Evolutionary conservation across 2,329 filamentous ascomycete genomes (phyloP).

Genomic region (Trichoderma breve): DNA sequence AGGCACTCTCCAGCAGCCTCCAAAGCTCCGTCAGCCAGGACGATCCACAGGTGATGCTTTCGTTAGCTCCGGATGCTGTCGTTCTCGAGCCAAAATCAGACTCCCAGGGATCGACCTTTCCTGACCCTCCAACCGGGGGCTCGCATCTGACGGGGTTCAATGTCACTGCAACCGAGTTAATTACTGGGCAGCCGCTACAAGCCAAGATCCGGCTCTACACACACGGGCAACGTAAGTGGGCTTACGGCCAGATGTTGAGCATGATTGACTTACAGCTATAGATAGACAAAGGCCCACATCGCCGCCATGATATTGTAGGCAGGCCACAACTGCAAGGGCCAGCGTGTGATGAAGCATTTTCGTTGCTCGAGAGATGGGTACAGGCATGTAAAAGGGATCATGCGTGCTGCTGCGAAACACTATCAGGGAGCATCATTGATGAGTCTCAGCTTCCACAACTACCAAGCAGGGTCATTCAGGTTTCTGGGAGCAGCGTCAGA

Average conservation of each 20-base stretch:
- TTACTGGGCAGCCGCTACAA: not conserved
- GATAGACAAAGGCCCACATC: not conserved
- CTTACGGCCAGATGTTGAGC: not conserved
- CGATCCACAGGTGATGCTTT: not conserved
- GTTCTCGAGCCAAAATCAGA: constrained; percentile 15
- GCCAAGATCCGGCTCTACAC: constrained; percentile 18
- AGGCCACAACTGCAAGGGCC: constrained; percentile 8
- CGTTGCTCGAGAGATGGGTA: constrained; percentile 12
- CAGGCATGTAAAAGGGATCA: constrained; percentile 13
- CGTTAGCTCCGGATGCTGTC: not conserved
- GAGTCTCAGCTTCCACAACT: constrained; percentile 4
- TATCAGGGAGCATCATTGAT: constrained; percentile 13
- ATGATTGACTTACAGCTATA: constrained; percentile 1
- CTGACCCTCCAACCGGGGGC: constrained; percentile 14
- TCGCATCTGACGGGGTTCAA: constrained; percentile 17
- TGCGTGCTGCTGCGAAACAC: constrained; percentile 7
- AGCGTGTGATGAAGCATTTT: constrained; percentile 8
- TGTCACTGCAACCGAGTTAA: constrained; percentile 3
- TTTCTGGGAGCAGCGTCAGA: not conserved
- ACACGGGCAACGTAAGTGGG: constrained; percentile 4
- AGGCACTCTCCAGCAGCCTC: not conserved
- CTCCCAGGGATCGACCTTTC: constrained; percentile 15
- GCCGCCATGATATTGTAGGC: constrained; percentile 16
- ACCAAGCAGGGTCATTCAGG: constrained; percentile 10
- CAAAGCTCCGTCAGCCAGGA: not conserved